Conservation (phyloP, 768 basidiomycete species). For the Pulveroboletus sp. region DNA sequence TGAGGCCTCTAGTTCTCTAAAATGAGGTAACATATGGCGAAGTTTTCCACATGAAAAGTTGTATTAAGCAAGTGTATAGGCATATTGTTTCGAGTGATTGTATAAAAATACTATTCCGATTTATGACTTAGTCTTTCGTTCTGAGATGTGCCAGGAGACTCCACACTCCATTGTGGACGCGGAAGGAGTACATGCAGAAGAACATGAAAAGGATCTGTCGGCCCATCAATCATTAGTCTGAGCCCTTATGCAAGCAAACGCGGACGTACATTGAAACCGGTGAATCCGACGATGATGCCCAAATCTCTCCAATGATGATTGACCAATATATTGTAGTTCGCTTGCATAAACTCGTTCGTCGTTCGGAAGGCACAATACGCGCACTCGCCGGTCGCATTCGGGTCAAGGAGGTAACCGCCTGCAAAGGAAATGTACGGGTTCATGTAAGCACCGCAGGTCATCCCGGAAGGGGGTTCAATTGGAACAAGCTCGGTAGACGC, state of each 20-base stretch:
- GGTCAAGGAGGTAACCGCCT: slow-evolving; percentile 57
- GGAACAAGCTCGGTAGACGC: slow-evolving; percentile 47
- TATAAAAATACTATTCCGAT: too few species aligned
- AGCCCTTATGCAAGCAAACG: neutral
- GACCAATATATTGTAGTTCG: slow-evolving; percentile 5
- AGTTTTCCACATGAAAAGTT: too few species aligned
- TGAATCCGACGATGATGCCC: slow-evolving; percentile 16
- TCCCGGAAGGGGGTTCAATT: slow-evolving; percentile 50
- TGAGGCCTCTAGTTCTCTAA: too few species aligned
- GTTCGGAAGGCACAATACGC: slow-evolving; percentile 50
- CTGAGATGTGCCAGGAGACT: too few species aligned
- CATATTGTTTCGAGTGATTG: too few species aligned
- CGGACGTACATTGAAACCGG: slow-evolving; percentile 42
- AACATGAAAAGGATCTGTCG: slow-evolving; percentile 29
- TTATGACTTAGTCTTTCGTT: too few species aligned
- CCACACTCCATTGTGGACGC: slow-evolving; percentile 18
- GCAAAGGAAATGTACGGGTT: slow-evolving; percentile 42
- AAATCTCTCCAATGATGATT: slow-evolving; percentile 10
- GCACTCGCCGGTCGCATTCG: slow-evolving; percentile 51
- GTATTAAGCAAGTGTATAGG: too few species aligned
- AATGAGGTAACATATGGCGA: too few species aligned
- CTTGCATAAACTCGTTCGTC: slow-evolving; percentile 41
- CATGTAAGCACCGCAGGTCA: slow-evolving; percentile 53
- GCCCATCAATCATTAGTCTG: neutral
- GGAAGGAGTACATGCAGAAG: slow-evolving; percentile 29